Conservation (phyloP, 2,329 filamentous ascomycete genomes). For the Ilyonectria mors-panacis region DNA sequence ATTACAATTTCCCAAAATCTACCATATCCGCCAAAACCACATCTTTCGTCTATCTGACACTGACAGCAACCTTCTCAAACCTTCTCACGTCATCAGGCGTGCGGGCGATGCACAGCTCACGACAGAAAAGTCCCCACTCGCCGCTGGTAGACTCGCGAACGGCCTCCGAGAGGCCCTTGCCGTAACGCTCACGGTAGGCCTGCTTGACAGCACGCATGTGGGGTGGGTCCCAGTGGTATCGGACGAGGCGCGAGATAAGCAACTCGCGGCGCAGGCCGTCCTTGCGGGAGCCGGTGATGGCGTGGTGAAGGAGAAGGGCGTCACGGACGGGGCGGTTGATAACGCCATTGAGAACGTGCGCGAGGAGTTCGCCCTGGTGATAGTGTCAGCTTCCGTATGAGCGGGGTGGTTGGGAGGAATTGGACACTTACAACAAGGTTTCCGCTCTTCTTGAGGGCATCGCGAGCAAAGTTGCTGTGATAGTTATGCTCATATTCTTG, state of each 20-base stretch:
- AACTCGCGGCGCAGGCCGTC: constrained; percentile 85
- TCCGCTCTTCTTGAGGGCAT: constrained; percentile 88
- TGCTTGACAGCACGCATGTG: constrained; percentile 86
- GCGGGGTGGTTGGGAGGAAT: not conserved
- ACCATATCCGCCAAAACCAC: not conserved
- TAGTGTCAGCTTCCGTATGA: constrained; percentile 17
- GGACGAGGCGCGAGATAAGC: constrained; percentile 87
- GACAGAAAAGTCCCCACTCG: constrained; percentile 84
- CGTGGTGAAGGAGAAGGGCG: constrained; percentile 91
- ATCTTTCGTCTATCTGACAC: constrained; percentile 34
- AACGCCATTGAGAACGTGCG: constrained; percentile 95
- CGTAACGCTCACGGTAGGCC: constrained; percentile 86
- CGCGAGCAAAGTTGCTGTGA: constrained; percentile 86
- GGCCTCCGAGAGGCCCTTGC: constrained; percentile 80
- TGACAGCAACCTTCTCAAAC: constrained; percentile 59
- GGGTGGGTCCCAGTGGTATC: constrained; percentile 91
- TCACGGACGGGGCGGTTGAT: constrained; percentile 97
- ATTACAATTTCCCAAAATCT: constrained; percentile 5
- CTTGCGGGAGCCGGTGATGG: constrained; percentile 80
- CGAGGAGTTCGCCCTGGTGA: constrained; percentile 88
- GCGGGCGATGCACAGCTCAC: constrained; percentile 75
- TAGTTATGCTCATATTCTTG: constrained; percentile 82
- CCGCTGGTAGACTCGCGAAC: constrained; percentile 83
- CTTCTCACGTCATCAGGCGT: constrained; percentile 72
- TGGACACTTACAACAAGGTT: constrained; percentile 88